Evolutionary conservation across 805 yeast species (phyloP).

Genomic region (Metschnikowia lochheadii): DNA sequence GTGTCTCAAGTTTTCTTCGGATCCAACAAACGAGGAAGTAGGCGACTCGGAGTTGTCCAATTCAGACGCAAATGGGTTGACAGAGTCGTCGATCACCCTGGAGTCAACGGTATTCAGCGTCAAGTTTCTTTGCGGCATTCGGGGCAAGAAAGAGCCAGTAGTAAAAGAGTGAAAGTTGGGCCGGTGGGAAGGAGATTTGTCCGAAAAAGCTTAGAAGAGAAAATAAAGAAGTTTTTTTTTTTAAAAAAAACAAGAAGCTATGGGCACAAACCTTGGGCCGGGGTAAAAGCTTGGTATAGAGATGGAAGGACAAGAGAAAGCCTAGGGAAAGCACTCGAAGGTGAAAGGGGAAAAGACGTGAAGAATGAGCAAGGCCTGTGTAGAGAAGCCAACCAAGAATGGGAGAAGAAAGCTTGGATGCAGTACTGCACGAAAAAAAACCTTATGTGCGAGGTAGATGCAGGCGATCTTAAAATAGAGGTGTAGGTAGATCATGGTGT

Average conservation of each 20-base stretch:
- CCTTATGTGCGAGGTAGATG: background rate
- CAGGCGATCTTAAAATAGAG: background rate
- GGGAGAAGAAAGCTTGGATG: background rate
- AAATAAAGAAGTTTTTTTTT: too few relatives aligned
- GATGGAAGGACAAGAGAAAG: background rate
- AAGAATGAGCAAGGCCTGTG: background rate
- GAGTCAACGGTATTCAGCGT: conserved; percentile 22
- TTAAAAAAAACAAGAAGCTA: background rate
- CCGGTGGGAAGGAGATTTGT: background rate
- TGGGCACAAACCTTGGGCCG: background rate
- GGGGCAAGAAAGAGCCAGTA: background rate
- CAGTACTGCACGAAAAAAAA: background rate
- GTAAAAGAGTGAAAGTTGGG: background rate
- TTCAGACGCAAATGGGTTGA: conserved; percentile 14
- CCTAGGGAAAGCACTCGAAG: background rate
- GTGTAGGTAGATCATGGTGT: background rate
- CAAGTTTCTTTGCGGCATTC: conserved; percentile 30
- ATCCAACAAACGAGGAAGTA: conserved; percentile 8
- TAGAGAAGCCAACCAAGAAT: background rate
- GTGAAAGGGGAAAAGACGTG: background rate
- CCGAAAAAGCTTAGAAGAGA: too few relatives aligned
- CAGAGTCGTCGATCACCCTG: background rate
- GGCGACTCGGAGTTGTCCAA: conserved; percentile 9
- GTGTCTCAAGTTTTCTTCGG: conserved; percentile 10
- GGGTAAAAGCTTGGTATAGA: background rate